Evolutionary conservation across 106 monocot species (phyloP).

Genomic region (Iris macrosiphon): DNA sequence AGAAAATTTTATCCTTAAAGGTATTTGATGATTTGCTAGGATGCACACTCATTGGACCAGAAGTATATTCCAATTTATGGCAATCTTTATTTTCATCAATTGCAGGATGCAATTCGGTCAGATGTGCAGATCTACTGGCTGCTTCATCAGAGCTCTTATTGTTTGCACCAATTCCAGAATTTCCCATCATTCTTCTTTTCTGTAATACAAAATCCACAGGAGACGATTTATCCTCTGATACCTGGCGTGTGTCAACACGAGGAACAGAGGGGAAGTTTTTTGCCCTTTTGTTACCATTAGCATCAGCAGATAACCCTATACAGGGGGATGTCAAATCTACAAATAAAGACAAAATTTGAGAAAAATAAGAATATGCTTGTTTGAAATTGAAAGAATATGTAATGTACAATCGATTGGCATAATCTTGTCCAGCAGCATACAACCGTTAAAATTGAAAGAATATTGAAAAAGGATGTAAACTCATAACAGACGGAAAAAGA

Average conservation of each 20-base stretch:
- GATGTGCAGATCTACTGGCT: constrained; percentile 14
- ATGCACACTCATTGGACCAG: constrained; percentile 6
- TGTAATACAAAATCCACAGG: constrained; percentile 15
- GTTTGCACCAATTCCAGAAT: constrained; percentile 13
- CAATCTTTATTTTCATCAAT: constrained; percentile 4
- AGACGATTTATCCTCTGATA: constrained; percentile 12
- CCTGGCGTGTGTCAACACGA: constrained; percentile 6
- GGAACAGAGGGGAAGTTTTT: constrained; percentile 16
- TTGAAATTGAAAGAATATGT: not conserved
- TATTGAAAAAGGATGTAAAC: no score
- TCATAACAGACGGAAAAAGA: no score
- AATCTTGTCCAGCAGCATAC: no score
- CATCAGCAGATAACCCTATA: constrained; percentile 21
- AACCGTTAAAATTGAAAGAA: no score
- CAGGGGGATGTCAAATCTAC: constrained; percentile 19
- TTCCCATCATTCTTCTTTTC: constrained; percentile 20
- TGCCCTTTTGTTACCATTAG: constrained; percentile 18
- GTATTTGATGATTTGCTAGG: constrained; percentile 29
- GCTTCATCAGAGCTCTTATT: constrained; percentile 16
- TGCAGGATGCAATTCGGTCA: constrained; percentile 7
- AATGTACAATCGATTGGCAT: no score
- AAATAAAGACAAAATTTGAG: constrained; percentile 9
- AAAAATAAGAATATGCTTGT: not conserved
- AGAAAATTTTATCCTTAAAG: constrained; percentile 67
- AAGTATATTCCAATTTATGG: constrained; percentile 12